These are phyloP conservation scores for Leccinum olivaceopallidum DNA, from an alignment of 768 basidiomycete genomes.

Conservation along the genomic window DNA sequence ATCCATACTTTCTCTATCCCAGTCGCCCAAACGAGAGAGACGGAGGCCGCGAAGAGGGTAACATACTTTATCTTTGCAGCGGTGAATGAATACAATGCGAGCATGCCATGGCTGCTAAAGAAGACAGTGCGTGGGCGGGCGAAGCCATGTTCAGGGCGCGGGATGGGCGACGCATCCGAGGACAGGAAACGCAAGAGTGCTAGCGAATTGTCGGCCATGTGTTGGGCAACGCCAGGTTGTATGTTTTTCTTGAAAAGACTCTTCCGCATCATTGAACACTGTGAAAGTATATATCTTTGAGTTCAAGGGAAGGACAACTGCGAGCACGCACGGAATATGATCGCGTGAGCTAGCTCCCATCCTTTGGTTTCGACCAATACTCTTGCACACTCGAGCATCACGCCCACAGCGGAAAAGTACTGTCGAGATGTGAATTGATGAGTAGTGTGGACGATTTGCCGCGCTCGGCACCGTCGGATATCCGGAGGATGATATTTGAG, in stretches of 20 bases:
- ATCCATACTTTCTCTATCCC: conserved; percentile 34
- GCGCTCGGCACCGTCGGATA: conserved; percentile 72
- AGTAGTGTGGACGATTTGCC: conserved; percentile 83
- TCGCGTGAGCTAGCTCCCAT: conserved; percentile 73
- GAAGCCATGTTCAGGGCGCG: conserved; percentile 53
- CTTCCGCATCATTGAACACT: conserved; percentile 97
- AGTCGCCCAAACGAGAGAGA: conserved; percentile 42
- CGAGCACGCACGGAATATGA: conserved; percentile 72
- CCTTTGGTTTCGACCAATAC: conserved; percentile 66
- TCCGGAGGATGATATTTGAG: conserved; percentile 85
- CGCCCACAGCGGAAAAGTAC: conserved; percentile 86
- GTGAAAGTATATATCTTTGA: background rate
- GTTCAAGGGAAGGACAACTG: background rate
- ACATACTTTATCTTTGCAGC: conserved; percentile 68
- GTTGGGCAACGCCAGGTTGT: conserved; percentile 79
- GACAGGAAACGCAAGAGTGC: conserved; percentile 78
- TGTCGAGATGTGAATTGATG: conserved; percentile 88
- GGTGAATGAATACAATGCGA: conserved; percentile 73
- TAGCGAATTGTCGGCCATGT: conserved; percentile 89
- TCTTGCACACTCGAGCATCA: conserved; percentile 88
- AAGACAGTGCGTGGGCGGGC: conserved; percentile 68
- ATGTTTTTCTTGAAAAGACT: conserved; percentile 44
- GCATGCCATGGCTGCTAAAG: conserved; percentile 66
- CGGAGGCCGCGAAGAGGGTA: conserved; percentile 46
- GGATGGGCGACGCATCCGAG: conserved; percentile 66